Base-by-base conservation (phyloP, 2,329 filamentous ascomycete species). In the Aspergillus fructus region DNA sequence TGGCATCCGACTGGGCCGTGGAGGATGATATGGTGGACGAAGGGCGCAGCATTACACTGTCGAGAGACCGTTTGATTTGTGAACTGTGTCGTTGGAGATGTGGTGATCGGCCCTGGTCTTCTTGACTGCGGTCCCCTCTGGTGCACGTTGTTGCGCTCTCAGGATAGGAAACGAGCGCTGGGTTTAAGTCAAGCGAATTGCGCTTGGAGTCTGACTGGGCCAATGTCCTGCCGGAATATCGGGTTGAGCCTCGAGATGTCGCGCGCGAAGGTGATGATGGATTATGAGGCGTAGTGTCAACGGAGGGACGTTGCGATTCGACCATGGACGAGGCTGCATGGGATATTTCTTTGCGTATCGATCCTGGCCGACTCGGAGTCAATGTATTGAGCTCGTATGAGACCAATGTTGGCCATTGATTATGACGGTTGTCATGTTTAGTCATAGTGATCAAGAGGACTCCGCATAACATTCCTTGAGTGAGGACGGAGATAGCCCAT, bases 401-500 rank as follows among this genome's bases (percentile, higher is more conserved):
- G 19, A 66, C 63, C 11, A 63, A 59, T 9, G 53, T 59, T 6
- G 68, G 65, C 67, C 67, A 71, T 47, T 58, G 58, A 21, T 45
- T 59, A 59, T 39, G 50, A 39, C 34, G 30, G 23, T 54, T 42
- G n/a, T 54, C 53, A 46, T 45, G 58, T 37, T 39, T 39, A 19
- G 49, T 55, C 56, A 64, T 37, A 23, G 59, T 59, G 5, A 62
- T 58, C 40, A 70, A 53, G n/a, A 73, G 52, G 43, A 62, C 66
- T 11, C 71, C 70, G 49, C 64, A 71, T 46, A 71, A 68, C 4
- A 70, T 47, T 13, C 68, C 67, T 51, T 76, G 68, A 3, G 56
- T 49, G 11, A 74, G 65, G 9, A 74, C 60, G 2, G 72, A 72
- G 3, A 72, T 50, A 3, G 65, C 64, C 71, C 72, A 75, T 39